phyloP scores from a whole-genome alignment of 2,329 filamentous ascomycete genomes.

The Claviceps citrina region DNA sequence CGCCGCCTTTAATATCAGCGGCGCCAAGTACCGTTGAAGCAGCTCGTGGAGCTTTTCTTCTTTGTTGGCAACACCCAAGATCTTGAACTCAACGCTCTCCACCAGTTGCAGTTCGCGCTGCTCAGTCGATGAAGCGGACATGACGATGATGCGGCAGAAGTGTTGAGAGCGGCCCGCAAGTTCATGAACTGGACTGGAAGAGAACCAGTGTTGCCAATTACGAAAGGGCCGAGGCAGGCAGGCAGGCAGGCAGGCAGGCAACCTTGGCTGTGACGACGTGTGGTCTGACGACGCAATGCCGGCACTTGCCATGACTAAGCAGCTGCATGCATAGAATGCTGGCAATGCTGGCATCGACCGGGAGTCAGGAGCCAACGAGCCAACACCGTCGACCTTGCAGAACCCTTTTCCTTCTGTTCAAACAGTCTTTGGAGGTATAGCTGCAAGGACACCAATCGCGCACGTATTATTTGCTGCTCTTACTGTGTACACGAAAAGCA shows the following conservation, averaged over 20 bases:
- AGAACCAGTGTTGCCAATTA: too few species aligned
- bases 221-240: too few species aligned
- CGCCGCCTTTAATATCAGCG: constrained; percentile 70
- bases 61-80: constrained; percentile 62
- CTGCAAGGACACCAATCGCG: too few species aligned
- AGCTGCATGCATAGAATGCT: too few species aligned
- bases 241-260: too few species aligned
- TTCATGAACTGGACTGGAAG: neutral
- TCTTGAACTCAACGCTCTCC: constrained; percentile 71
- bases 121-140: constrained; percentile 31
- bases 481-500: too few species aligned
- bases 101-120: constrained; percentile 68
- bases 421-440: too few species aligned
- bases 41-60: constrained; percentile 69
- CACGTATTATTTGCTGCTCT: too few species aligned
- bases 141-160: constrained; percentile 9
- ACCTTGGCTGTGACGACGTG: too few species aligned
- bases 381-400: neutral
- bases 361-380: too few species aligned
- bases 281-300: neutral
- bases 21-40: constrained; percentile 63
- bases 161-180: neutral
- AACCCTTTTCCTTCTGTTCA: too few species aligned
- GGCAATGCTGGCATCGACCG: too few species aligned
- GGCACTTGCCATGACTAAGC: neutral